Evolutionary conservation across 177 flowering plant species (phyloP).

Genomic region (Vitis hybrid): DNA sequence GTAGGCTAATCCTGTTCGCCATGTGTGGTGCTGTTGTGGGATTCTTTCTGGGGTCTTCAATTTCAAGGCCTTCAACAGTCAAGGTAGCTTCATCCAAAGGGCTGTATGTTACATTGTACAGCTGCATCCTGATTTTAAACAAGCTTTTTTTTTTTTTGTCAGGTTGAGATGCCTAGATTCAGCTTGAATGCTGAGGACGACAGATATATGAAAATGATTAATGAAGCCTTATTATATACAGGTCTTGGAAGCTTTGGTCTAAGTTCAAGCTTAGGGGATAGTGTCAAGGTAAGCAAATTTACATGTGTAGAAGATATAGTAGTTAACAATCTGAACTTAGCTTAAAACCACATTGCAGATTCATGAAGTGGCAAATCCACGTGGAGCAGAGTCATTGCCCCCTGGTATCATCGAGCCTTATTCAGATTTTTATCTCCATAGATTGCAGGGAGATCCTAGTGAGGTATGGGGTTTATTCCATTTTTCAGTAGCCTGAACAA

Average conservation of each 20-base stretch:
- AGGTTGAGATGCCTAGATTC: slow-evolving; percentile 1
- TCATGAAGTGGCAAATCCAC: slow-evolving; percentile 18
- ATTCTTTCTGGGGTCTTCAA: slow-evolving; percentile 10
- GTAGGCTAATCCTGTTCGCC: slow-evolving; percentile 1
- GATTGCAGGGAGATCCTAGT: not conserved
- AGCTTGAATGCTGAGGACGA: not conserved
- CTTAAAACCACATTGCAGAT: slow-evolving; percentile 8
- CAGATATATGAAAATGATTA: not conserved
- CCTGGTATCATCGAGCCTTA: slow-evolving; percentile 14
- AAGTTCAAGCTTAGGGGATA: not conserved
- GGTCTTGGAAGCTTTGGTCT: too few species aligned
- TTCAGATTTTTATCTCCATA: slow-evolving; percentile 12
- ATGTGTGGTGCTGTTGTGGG: slow-evolving; percentile 8
- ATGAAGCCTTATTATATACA: not conserved
- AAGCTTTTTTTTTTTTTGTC: not conserved
- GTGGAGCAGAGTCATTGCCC: slow-evolving; percentile 20
- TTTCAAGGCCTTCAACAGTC: not conserved
- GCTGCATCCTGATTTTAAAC: not conserved
- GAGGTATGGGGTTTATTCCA: not conserved
- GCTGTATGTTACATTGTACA: not conserved
- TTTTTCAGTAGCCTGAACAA: too few species aligned
- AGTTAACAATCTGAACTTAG: not conserved
- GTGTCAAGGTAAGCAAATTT: not conserved
- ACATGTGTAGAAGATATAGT: not conserved
- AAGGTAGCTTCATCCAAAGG: slow-evolving; percentile 1